Evolutionary conservation across 352 stramenopile genomes (phyloP).

Genomic region (Albugo candida): DNA sequence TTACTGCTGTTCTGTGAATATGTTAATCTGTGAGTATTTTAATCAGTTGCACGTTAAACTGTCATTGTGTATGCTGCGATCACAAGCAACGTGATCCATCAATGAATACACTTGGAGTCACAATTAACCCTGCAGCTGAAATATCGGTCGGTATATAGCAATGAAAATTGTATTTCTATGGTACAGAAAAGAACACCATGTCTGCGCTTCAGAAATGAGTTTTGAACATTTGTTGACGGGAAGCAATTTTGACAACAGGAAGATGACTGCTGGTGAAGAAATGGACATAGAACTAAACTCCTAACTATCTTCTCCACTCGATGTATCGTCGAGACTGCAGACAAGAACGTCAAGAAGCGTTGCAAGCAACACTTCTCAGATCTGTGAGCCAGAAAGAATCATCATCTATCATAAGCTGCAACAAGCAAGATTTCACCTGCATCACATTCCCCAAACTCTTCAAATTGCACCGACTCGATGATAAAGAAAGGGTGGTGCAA

Average conservation of each 20-base stretch:
- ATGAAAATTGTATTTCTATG: slow-evolving; percentile 94
- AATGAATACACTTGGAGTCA: slow-evolving; percentile 89
- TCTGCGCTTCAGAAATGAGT: slow-evolving; percentile 96
- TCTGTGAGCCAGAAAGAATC: slow-evolving; percentile 85
- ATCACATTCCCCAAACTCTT: slow-evolving; percentile 92
- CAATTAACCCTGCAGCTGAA: slow-evolving; percentile 81
- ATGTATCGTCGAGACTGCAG: slow-evolving; percentile 97
- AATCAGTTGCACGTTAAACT: too few species aligned
- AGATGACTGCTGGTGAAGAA: slow-evolving; percentile 83
- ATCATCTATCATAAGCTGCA: slow-evolving; percentile 72
- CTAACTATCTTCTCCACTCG: slow-evolving; percentile 99
- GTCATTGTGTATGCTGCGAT: slow-evolving; percentile 99
- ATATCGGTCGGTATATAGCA: slow-evolving; percentile 94
- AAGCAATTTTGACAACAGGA: slow-evolving; percentile 97
- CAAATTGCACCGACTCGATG: slow-evolving; percentile 80
- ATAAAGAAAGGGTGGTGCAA: slow-evolving; percentile 92
- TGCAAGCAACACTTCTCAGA: slow-evolving; percentile 84
- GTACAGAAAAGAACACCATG: slow-evolving; percentile 92
- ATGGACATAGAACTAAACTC: slow-evolving; percentile 97
- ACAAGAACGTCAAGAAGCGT: slow-evolving; percentile 80
- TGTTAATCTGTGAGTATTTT: too few species aligned
- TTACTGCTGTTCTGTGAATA: too few species aligned
- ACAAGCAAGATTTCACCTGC: slow-evolving; percentile 83
- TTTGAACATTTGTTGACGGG: slow-evolving; percentile 96
- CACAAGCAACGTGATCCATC: slow-evolving; percentile 99